These are phyloP conservation scores for Diaporthe velutina DNA, from an alignment of 2,329 filamentous ascomycete species.

Conservation along the genomic window DNA sequence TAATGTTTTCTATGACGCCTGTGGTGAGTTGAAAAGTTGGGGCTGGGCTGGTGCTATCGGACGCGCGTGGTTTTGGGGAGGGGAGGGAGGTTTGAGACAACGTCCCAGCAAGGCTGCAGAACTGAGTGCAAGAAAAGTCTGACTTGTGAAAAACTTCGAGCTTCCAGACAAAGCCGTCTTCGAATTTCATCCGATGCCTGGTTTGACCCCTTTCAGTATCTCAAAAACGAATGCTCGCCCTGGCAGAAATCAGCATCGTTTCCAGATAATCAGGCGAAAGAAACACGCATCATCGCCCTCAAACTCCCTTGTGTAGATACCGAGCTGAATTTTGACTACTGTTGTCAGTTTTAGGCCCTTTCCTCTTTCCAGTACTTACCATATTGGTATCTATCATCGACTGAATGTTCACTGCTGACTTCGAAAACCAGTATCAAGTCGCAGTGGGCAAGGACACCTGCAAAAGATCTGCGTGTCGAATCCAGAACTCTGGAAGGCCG, in stretches of 20 bases:
- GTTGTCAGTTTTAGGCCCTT: background rate
- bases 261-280: background rate
- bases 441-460: background rate
- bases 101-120: background rate
- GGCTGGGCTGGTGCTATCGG: background rate
- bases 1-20: background rate
- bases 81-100: background rate
- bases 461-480: background rate
- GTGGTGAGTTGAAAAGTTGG: background rate
- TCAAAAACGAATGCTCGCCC: background rate
- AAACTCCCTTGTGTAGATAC: background rate
- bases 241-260: background rate
- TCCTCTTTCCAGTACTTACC: background rate
- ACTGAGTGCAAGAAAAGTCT: background rate
- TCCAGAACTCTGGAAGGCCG: background rate
- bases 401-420: background rate
- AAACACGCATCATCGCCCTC: background rate
- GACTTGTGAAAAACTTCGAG: background rate
- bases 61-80: background rate
- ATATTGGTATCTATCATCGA: background rate
- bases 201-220: background rate
- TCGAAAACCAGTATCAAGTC: background rate
- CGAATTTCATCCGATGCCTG: background rate
- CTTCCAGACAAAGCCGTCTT: background rate
- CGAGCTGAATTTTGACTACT: background rate